Conservation (phyloP, 495 filamentous ascomycete species). For the Hypomontagnella monticulosa region DNA sequence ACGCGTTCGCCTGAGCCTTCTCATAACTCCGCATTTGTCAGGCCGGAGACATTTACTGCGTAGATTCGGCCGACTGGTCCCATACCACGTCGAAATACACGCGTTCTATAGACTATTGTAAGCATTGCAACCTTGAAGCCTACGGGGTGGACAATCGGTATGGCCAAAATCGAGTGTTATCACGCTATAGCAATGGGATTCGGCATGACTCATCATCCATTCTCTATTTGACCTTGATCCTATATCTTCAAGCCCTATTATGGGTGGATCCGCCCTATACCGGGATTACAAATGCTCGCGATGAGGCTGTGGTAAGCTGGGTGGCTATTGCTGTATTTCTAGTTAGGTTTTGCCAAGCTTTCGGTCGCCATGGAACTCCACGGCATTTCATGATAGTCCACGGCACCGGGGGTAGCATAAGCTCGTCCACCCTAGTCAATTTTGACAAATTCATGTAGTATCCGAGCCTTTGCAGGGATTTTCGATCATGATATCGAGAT, state of each 20-base stretch:
- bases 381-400: slow-evolving; percentile 14
- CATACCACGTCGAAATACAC: too few relatives aligned
- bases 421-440: background rate
- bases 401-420: background rate
- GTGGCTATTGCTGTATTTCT: background rate
- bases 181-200: background rate
- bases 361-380: background rate
- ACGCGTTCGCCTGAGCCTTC: background rate
- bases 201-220: background rate
- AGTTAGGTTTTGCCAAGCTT: background rate
- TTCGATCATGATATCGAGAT: background rate
- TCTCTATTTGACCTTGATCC: too few relatives aligned
- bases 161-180: background rate
- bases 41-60: background rate
- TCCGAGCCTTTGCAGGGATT: background rate
- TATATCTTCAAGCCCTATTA: too few relatives aligned
- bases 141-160: background rate
- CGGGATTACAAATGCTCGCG: too few relatives aligned
- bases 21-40: background rate
- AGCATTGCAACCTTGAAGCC: background rate
- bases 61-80: background rate
- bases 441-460: background rate
- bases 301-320: background rate
- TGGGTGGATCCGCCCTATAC: too few relatives aligned
- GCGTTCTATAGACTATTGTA: too few relatives aligned